Evolutionary conservation across 1,139 yeast genomes (phyloP).

Genomic region (Nakaseomyces nivariensis): DNA sequence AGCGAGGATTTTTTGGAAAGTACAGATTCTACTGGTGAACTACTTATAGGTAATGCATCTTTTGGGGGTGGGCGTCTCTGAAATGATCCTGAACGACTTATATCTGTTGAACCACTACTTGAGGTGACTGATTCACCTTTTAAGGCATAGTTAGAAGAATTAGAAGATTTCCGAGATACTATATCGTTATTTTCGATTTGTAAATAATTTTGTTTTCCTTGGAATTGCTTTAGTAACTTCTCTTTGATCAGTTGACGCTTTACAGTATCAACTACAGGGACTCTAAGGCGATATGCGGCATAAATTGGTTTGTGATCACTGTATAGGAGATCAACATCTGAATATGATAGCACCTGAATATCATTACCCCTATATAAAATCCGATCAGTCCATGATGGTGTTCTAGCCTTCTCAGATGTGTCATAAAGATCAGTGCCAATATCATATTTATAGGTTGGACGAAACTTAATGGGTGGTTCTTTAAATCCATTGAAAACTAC

Average conservation of each 20-base stretch:
- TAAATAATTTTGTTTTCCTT: not conserved
- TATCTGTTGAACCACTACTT: not conserved
- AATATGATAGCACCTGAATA: conserved; percentile 49
- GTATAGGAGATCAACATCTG: conserved; percentile 45
- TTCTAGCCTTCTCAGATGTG: conserved; percentile 80
- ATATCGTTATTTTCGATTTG: not conserved
- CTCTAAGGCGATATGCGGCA: conserved; percentile 58
- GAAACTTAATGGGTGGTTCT: conserved; percentile 66
- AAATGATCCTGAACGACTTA: not conserved
- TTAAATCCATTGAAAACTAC: conserved; percentile 64
- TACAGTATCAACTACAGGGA: conserved; percentile 53
- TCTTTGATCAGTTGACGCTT: conserved; percentile 30
- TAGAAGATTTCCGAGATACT: not conserved
- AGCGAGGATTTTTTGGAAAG: conserved; percentile 1
- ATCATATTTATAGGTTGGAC: conserved; percentile 91
- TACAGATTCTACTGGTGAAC: not conserved
- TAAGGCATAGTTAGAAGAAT: not conserved
- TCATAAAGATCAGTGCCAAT: conserved; percentile 71
- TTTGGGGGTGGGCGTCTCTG: conserved; percentile 1
- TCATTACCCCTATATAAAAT: conserved; percentile 53
- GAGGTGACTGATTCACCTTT: not conserved
- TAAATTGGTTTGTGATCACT: conserved; percentile 93
- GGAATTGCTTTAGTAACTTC: not conserved
- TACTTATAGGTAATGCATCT: not conserved
- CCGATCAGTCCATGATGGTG: conserved; percentile 97